Evolutionary conservation across 805 yeast genomes (phyloP), one percentile per base, ranked within the genome.

Genomic region (Candida nemodendra): DNA sequence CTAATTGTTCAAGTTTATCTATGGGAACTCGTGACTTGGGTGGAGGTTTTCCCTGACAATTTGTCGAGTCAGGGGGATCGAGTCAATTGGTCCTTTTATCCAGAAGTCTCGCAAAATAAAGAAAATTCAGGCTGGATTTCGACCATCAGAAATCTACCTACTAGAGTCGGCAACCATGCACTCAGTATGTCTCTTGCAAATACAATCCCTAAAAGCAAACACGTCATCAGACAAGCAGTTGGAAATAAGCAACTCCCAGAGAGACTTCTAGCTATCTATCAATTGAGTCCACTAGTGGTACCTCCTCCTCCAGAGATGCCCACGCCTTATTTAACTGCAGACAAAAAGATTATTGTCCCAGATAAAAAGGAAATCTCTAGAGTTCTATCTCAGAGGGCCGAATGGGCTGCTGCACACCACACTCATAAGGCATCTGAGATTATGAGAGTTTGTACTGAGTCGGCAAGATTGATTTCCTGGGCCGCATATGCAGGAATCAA

Each of bases 221-320:
- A 31, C 12, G 39, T 36, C 4, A 28, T 47, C 9, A 39, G 39
- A 31, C 39, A 35, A 13, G 48, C 46, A 8, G 45, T 51, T 24
- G 51, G 48, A 5, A 36, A 45, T 11, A 47, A 39, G 16, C 39
- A 33, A 25, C 31, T 60, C 3, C 74, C 76, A 0, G 34, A 39
- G 2, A 54, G 64, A 19, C 36, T 68, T 7, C 53, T 58, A 2
- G 50, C 64, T 11, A 51, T 69, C 4, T 57, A 69, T 27, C 58
- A 63, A 31, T 41, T 60, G 40, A 48, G 42, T 17, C 57, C 59
- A 1, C 32, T 54, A 30, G 52, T 60, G 4, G 48, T 60, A 3
- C 55, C 58, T 3, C 63, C 66, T 15, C 76, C 77, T 16, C 69
- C 73, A 1, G 66, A 61, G 11, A 40, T 69, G 11, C 77, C 77